phyloP scores from a whole-genome alignment of 176 grass and related monocot species.

The Oryza rufipogon region DNA sequence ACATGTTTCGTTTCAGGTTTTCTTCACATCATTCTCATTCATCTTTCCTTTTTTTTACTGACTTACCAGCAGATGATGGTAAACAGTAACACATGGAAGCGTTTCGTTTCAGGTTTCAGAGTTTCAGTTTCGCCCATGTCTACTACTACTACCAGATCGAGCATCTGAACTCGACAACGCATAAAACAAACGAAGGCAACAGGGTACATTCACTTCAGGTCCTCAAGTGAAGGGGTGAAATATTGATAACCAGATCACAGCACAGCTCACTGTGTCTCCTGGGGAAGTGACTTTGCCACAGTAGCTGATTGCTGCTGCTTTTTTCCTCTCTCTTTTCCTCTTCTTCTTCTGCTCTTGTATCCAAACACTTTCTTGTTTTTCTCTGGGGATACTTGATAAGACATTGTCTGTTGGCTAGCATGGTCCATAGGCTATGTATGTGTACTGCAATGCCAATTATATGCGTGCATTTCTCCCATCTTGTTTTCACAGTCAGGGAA shows the following conservation, averaged over 20 bases:
- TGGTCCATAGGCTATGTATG: conserved; percentile 25
- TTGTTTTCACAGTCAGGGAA: background rate
- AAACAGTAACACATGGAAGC: background rate
- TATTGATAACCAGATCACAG: conserved; percentile 41
- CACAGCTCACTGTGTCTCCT: background rate
- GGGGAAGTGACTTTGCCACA: conserved; percentile 10
- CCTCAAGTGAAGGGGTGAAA: background rate
- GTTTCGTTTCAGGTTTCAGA: background rate
- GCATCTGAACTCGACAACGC: background rate
- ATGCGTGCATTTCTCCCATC: background rate
- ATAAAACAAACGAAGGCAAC: background rate
- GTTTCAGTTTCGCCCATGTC: background rate
- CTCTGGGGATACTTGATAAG: conserved; percentile 11
- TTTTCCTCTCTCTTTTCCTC: background rate
- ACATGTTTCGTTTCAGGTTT: background rate
- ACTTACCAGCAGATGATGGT: conserved; percentile 4
- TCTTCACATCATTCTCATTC: background rate
- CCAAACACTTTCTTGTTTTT: background rate
- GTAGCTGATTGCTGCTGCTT: background rate
- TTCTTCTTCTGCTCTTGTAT: background rate
- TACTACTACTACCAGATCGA: conserved; percentile 28
- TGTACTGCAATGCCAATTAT: background rate
- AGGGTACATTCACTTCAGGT: conserved; percentile 28
- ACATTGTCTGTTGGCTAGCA: conserved; percentile 4
- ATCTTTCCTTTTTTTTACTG: conserved; percentile 6